These are phyloP conservation scores for Chlamydomonas incerta DNA, from an alignment of 139 green algal genomes.

Conservation along the genomic window DNA sequence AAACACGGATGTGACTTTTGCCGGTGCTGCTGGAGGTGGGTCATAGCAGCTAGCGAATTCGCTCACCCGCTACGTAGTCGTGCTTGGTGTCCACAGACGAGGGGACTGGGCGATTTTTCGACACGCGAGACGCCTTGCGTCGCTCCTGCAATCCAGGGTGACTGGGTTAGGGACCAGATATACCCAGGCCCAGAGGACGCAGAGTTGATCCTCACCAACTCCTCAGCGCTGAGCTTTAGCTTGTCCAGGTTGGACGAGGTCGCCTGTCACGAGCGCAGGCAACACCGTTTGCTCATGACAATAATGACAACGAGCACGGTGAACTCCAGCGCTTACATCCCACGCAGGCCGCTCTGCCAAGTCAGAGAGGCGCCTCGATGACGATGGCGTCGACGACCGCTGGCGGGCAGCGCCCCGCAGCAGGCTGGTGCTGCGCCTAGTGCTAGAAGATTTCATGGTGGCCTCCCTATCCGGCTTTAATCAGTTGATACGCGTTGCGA, in stretches of 20 bases:
- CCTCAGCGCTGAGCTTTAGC: slow-evolving; percentile 31
- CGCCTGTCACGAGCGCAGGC: not conserved
- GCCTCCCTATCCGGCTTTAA: too few relatives aligned
- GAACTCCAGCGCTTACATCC: slow-evolving; percentile 13
- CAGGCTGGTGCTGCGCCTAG: too few relatives aligned
- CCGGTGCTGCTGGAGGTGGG: too few relatives aligned
- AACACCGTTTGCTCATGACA: not conserved
- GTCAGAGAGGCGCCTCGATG: not conserved
- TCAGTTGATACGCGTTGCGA: too few relatives aligned
- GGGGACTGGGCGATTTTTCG: slow-evolving; percentile 15
- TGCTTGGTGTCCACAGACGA: not conserved
- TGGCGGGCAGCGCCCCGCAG: not conserved
- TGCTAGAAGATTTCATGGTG: too few relatives aligned
- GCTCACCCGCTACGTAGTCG: slow-evolving; percentile 7
- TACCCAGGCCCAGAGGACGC: too few relatives aligned
- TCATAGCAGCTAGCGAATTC: too few relatives aligned
- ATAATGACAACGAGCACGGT: not conserved
- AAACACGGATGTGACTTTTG: too few relatives aligned
- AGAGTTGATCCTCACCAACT: slow-evolving; percentile 9
- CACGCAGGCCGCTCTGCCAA: slow-evolving; percentile 30
- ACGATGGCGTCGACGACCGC: not conserved
- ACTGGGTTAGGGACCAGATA: too few relatives aligned
- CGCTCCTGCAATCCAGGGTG: too few relatives aligned
- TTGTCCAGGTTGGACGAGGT: slow-evolving; percentile 31
- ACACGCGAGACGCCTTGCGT: slow-evolving; percentile 27